Conservation (phyloP, 2,329 filamentous ascomycete genomes). For the Fusarium hainanense region DNA sequence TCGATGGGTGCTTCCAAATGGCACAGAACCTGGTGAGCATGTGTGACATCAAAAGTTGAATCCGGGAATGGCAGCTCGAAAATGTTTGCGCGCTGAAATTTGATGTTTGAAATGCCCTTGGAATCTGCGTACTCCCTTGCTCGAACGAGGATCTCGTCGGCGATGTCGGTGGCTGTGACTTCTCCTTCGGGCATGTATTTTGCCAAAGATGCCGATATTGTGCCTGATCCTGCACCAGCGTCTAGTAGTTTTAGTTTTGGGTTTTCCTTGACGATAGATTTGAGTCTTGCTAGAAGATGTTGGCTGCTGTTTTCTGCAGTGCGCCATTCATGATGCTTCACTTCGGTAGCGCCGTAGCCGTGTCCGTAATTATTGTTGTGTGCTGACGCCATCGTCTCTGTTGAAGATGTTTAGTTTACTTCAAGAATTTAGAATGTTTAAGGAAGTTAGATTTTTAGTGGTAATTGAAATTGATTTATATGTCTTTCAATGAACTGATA, state of each 20-base stretch:
- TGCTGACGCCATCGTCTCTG: slow-evolving; percentile 31
- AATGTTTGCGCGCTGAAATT: slow-evolving; percentile 45
- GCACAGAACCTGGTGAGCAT: slow-evolving; percentile 56
- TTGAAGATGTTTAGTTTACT: neutral
- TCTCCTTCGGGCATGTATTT: slow-evolving; percentile 54
- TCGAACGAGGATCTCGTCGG: slow-evolving; percentile 47
- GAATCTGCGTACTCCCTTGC: slow-evolving; percentile 41
- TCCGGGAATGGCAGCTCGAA: slow-evolving; percentile 54
- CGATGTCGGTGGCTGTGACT: slow-evolving; percentile 49
- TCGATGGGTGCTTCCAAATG: slow-evolving; percentile 52
- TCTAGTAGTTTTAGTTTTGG: slow-evolving; percentile 56
- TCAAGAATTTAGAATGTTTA: neutral
- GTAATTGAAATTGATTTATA: neutral
- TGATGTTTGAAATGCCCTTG: slow-evolving; percentile 43
- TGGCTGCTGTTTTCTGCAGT: slow-evolving; percentile 57
- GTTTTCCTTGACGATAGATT: slow-evolving; percentile 39
- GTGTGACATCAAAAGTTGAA: slow-evolving; percentile 56
- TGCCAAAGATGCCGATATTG: slow-evolving; percentile 58
- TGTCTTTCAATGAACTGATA: neutral
- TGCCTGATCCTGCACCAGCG: slow-evolving; percentile 62
- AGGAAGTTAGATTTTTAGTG: neutral
- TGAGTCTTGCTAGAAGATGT: slow-evolving; percentile 57
- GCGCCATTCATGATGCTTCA: slow-evolving; percentile 52
- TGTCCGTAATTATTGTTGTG: slow-evolving; percentile 45
- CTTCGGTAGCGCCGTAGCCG: slow-evolving; percentile 43